A percentile compares a stretch with the other conserved stretches of the same genome.
phyloP scores from a whole-genome alignment of 228 moss, liverwort and hornwort genomes.

The Sphagnum magellanicum region DNA sequence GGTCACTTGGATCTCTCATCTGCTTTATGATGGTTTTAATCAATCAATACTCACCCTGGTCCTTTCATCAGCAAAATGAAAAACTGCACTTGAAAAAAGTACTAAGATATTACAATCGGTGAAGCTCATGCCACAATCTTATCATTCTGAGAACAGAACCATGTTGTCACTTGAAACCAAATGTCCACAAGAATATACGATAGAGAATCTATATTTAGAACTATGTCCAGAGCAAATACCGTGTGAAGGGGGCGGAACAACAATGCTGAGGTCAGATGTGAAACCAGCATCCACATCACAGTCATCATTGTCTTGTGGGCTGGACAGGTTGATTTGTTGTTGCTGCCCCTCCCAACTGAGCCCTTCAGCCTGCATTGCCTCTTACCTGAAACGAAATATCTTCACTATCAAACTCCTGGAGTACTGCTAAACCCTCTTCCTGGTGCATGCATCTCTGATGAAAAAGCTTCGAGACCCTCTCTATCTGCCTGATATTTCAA shows the following conservation, averaged over 20 bases:
- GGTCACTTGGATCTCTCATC: neutral
- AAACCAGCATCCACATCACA: conserved; percentile 15
- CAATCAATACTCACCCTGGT: neutral
- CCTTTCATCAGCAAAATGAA: neutral
- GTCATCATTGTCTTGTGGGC: conserved; percentile 26
- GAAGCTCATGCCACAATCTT: neutral
- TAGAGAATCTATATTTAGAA: neutral
- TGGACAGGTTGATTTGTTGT: conserved; percentile 15
- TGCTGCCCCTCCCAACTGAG: conserved; percentile 17
- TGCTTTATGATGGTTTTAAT: too few relatives aligned
- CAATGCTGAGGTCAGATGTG: conserved; percentile 31
- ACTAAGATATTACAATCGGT: neutral
- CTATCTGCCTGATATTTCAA: too few relatives aligned
- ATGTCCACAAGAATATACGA: neutral
- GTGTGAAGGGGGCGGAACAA: conserved; percentile 43
- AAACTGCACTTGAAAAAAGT: neutral
- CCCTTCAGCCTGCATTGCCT: conserved; percentile 28
- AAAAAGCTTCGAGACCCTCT: too few relatives aligned
- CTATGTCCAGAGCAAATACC: conserved; percentile 11
- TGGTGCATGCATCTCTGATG: too few relatives aligned
- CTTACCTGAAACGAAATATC: conserved; percentile 14
- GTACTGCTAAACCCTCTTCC: too few relatives aligned
- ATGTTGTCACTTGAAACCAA: neutral
- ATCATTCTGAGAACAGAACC: neutral
- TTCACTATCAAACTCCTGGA: neutral